Percentiles rank a stretch among this genome's conserved stretches.
phyloP scores from a whole-genome alignment of 352 stramenopile genomes.

The Phytopythium sindhum region DNA sequence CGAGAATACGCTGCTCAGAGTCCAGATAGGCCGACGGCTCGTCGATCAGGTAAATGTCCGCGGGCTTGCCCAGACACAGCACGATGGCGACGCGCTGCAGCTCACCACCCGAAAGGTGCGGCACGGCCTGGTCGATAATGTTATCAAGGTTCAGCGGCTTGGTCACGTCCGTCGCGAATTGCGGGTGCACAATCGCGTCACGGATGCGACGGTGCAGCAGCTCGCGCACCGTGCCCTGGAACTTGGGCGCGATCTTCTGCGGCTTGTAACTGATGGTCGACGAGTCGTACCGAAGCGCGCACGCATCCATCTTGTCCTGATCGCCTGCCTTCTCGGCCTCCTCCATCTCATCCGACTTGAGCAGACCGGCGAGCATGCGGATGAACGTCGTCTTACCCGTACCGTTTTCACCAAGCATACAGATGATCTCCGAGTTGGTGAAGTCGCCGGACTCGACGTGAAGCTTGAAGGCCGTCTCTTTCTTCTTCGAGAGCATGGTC shows the following conservation, averaged over 20 bases:
- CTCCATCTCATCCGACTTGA: constrained; percentile 98
- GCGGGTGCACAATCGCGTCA: constrained; percentile 96
- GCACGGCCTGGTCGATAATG: constrained; percentile 98
- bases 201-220: constrained; percentile 98
- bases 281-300: constrained; percentile 77
- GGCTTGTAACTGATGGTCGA: constrained; percentile 97
- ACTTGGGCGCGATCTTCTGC: constrained; percentile 97
- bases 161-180: constrained; percentile 99
- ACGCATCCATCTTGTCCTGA: constrained; percentile 69
- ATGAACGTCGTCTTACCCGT: constrained; percentile 99
- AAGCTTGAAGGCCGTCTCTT: constrained; percentile 95
- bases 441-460: constrained; percentile 98
- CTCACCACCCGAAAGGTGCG: constrained; percentile 98
- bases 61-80: constrained; percentile 96
- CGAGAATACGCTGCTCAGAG: constrained; percentile 99
- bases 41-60: constrained; percentile 99
- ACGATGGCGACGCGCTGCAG: constrained; percentile 99
- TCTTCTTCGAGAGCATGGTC: constrained; percentile 94
- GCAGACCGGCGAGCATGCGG: constrained; percentile 97
- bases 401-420: constrained; percentile 98
- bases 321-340: constrained; percentile 68
- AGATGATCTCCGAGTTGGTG: constrained; percentile 99
- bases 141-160: constrained; percentile 97
- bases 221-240: constrained; percentile 95
- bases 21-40: constrained; percentile 99